phyloP scores from a whole-genome alignment of 2,329 filamentous ascomycete species.

The Ophiocordyceps camponoti-saundersi region DNA sequence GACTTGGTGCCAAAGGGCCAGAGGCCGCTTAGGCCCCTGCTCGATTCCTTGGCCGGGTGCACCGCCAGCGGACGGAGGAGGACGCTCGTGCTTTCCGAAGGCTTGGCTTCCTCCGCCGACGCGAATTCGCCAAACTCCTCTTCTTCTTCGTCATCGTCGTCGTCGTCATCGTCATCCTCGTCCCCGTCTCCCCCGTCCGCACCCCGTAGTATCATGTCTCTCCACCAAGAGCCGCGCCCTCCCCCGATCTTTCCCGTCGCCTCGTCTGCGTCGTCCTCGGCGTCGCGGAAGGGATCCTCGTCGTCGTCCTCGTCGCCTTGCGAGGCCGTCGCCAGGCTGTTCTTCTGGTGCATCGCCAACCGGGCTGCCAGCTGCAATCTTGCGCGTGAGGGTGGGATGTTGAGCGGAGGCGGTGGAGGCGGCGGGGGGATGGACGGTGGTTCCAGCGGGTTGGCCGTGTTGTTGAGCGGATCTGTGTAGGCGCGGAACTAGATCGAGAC shows the following conservation, averaged over 20 bases:
- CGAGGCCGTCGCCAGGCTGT: slow-evolving; percentile 17
- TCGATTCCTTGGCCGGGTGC: slow-evolving; percentile 26
- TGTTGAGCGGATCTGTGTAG: slow-evolving; percentile 38
- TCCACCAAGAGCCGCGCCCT: slow-evolving; percentile 30
- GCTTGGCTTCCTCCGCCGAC: slow-evolving; percentile 35
- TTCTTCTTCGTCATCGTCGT: slow-evolving; percentile 38
- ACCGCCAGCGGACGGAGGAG: slow-evolving; percentile 37
- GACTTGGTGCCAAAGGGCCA: slow-evolving; percentile 33
- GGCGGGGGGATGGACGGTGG: slow-evolving; percentile 44
- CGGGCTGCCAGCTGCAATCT: slow-evolving; percentile 81
- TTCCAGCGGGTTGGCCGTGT: slow-evolving; percentile 27
- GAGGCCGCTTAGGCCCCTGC: slow-evolving; percentile 30
- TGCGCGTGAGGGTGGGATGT: slow-evolving; percentile 72
- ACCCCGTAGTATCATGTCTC: slow-evolving; percentile 20
- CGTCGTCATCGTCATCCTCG: slow-evolving; percentile 23
- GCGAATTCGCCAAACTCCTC: slow-evolving; percentile 55
- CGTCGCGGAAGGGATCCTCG: slow-evolving; percentile 19
- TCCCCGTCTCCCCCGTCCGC: slow-evolving; percentile 10
- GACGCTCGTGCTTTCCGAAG: slow-evolving; percentile 12
- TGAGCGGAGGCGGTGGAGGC: slow-evolving; percentile 64
- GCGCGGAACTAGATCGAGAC: slow-evolving; percentile 33
- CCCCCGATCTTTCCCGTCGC: slow-evolving; percentile 18
- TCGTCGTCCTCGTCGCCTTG: slow-evolving; percentile 26
- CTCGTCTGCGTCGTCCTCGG: slow-evolving; percentile 21
- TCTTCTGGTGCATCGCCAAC: slow-evolving; percentile 58